These are phyloP conservation scores for Funneliformis caledonium DNA, from an alignment of 371 early-diverging fungal genomes.

Conservation along the genomic window DNA sequence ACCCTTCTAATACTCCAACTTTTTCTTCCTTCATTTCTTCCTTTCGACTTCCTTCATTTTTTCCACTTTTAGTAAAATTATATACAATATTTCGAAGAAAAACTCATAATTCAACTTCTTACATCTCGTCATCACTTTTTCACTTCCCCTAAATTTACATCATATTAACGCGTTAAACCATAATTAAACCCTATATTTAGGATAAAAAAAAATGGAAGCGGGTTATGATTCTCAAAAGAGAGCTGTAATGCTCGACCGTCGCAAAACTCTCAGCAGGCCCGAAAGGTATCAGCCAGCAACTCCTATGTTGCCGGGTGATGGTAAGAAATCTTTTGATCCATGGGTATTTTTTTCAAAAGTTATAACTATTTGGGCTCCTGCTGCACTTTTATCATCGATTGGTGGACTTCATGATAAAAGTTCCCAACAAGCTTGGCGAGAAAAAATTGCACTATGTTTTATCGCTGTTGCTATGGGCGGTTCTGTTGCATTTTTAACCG, in stretches of 20 bases:
- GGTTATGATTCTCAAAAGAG: constrained; percentile 20
- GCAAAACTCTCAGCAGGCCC: constrained; percentile 78
- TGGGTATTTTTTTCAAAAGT: constrained; percentile 80
- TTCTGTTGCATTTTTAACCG: constrained; percentile 65
- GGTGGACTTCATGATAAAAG: constrained; percentile 57
- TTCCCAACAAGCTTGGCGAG: constrained; percentile 92
- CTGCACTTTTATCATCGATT: constrained; percentile 58
- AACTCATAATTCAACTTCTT: not conserved
- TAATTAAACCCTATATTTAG: not conserved
- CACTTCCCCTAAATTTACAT: not conserved
- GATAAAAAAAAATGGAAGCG: not conserved
- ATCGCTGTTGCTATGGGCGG: constrained; percentile 68
- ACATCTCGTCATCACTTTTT: not conserved
- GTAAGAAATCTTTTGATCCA: constrained; percentile 60
- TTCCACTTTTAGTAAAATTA: too few species aligned
- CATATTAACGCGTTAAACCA: not conserved
- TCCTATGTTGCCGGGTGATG: constrained; percentile 70
- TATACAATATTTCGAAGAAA: not conserved
- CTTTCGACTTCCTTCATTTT: too few species aligned
- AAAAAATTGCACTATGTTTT: constrained; percentile 82
- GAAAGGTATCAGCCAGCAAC: constrained; percentile 74
- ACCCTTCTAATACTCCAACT: not conserved
- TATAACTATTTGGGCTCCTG: constrained; percentile 79
- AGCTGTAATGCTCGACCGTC: constrained; percentile 59
- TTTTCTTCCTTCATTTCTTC: not conserved